Conservation (phyloP, 2,329 filamentous ascomycete species). For the Aspergillus brunneoviolaceus region DNA sequence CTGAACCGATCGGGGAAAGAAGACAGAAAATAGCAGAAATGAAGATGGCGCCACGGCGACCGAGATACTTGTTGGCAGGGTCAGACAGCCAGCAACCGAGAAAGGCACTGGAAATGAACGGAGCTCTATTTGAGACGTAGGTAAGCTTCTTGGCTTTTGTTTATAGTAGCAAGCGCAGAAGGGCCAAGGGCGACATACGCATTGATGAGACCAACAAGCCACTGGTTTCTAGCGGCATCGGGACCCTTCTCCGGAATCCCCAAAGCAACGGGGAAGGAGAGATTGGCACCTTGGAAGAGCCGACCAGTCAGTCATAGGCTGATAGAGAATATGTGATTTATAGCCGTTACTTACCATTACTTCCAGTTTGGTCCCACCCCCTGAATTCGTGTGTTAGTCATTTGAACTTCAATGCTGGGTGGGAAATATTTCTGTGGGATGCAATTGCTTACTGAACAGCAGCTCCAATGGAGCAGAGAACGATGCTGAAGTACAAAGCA, state of each 20-base stretch:
- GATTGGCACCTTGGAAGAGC: slow-evolving; percentile 41
- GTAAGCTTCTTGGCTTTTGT: slow-evolving; percentile 2
- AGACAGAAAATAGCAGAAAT: slow-evolving; percentile 63
- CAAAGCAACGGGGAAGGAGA: slow-evolving; percentile 50
- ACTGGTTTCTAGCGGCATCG: slow-evolving; percentile 49
- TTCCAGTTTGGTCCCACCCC: slow-evolving; percentile 37
- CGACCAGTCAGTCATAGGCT: background rate
- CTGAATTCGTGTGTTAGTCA: slow-evolving; percentile 10
- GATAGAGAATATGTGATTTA: background rate
- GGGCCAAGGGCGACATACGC: slow-evolving; percentile 27
- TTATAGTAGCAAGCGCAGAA: slow-evolving; percentile 24
- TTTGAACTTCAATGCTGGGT: background rate
- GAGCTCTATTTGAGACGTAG: slow-evolving; percentile 35
- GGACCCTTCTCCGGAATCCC: slow-evolving; percentile 45
- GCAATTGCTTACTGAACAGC: slow-evolving; percentile 47
- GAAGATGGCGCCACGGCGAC: slow-evolving; percentile 65
- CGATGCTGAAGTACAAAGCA: slow-evolving; percentile 52
- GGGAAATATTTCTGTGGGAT: no score
- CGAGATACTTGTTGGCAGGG: slow-evolving; percentile 58
- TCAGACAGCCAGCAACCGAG: slow-evolving; percentile 68
- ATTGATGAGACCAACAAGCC: slow-evolving; percentile 68
- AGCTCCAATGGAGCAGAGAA: slow-evolving; percentile 53
- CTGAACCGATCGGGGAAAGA: slow-evolving; percentile 68
- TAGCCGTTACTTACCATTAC: slow-evolving; percentile 24
- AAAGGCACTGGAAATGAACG: slow-evolving; percentile 54